These are phyloP conservation scores for Musa troglodytarum DNA, from an alignment of 176 grass and related monocot genomes.

Conservation along the genomic window DNA sequence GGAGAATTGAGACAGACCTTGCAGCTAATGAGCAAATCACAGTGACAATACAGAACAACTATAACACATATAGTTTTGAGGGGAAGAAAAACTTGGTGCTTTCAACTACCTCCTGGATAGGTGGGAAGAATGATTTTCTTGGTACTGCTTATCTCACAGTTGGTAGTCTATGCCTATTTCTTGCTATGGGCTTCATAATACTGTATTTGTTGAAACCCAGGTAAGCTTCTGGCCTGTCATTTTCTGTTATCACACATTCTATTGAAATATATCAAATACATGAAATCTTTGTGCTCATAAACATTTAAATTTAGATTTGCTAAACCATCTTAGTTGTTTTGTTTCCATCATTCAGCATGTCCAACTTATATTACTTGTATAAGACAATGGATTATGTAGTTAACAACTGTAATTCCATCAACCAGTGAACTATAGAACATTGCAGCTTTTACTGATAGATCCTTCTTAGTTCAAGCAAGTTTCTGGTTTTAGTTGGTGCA, in stretches of 20 bases:
- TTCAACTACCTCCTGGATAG: constrained; percentile 88
- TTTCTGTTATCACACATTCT: background rate
- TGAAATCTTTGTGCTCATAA: background rate
- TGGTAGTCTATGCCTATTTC: constrained; percentile 57
- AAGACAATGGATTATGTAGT: no score
- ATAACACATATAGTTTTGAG: constrained; percentile 88
- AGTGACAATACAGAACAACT: constrained; percentile 87
- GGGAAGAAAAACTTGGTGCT: constrained; percentile 73
- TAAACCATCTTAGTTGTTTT: no score
- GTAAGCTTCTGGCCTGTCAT: constrained; percentile 24
- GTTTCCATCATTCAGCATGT: no score
- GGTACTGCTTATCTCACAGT: constrained; percentile 65
- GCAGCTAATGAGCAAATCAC: constrained; percentile 53
- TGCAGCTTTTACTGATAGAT: no score
- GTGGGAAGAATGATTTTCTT: constrained; percentile 83
- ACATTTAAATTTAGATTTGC: no score
- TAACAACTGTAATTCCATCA: no score
- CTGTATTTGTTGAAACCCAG: constrained; percentile 82
- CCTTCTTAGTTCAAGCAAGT: no score
- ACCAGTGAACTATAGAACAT: no score
- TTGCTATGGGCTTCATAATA: constrained; percentile 50
- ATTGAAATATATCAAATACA: background rate
- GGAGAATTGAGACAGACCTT: constrained; percentile 75
- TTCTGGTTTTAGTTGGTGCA: no score
- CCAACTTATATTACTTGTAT: no score